Evolutionary conservation across 768 basidiomycete species (phyloP).

Genomic region (Suillus subluteus): DNA sequence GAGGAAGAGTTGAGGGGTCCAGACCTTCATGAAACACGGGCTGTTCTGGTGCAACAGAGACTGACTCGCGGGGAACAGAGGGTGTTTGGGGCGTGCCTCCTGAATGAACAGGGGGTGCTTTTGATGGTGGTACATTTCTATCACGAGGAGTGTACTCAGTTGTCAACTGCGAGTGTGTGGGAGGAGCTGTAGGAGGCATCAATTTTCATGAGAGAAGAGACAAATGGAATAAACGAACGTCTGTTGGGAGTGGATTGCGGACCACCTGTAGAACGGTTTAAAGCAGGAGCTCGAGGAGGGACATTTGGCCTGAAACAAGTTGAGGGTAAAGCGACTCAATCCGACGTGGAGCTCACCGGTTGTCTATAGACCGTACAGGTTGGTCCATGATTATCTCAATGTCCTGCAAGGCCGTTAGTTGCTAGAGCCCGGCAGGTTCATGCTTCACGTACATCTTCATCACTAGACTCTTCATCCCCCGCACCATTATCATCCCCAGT

Average conservation of each 20-base stretch:
- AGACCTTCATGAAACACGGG: constrained; percentile 49
- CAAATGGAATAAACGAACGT: constrained; percentile 17
- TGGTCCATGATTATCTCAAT: constrained; percentile 93
- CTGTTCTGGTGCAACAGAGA: constrained; percentile 20
- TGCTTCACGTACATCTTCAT: constrained; percentile 47
- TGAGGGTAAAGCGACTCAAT: constrained; percentile 7
- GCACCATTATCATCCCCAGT: constrained; percentile 42
- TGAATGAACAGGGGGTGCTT: constrained; percentile 29
- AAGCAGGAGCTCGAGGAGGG: constrained; percentile 35
- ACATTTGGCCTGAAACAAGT: constrained; percentile 37
- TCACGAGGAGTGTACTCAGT: constrained; percentile 83
- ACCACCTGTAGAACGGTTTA: constrained; percentile 33
- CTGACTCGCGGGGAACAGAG: constrained; percentile 14
- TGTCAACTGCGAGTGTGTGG: constrained; percentile 57
- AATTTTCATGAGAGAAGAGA: constrained; percentile 12
- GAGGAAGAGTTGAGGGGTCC: constrained; percentile 67
- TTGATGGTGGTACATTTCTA: constrained; percentile 47
- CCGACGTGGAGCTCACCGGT: constrained; percentile 51
- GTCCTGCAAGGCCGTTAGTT: constrained; percentile 50
- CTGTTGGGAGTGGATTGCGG: constrained; percentile 32
- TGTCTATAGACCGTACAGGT: constrained; percentile 69
- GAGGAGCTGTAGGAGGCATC: constrained; percentile 38
- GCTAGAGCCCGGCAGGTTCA: constrained; percentile 6
- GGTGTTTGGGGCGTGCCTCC: constrained; percentile 22
- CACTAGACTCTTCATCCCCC: constrained; percentile 48